Evolutionary conservation across 805 yeast genomes (phyloP), one percentile per base, ranked within the genome.

Genomic region (Starmerella kuoi): DNA sequence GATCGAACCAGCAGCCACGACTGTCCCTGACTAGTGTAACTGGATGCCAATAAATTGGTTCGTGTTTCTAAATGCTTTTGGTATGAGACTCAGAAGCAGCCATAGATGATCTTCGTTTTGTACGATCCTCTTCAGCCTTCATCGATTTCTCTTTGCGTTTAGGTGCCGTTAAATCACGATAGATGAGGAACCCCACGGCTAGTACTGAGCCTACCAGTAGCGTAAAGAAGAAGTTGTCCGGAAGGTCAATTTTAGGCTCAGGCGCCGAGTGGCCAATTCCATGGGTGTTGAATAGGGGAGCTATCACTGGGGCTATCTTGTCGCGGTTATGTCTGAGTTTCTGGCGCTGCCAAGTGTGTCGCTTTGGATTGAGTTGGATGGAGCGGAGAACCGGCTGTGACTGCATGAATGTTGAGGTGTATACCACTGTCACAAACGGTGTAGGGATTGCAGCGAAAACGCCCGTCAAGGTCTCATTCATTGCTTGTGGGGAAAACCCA

Each of bases 361-460:
- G 54, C 40, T 50, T 43, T n/a, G 60, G 57, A 36, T 54, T 59
- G 18, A 49, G 45, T 41, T 54, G 52, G 9, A 60, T 39, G 20
- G 57, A 48, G 11, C 54, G 48, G 41, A 56, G 49, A 5, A 46
- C 46, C 40, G 55, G 55, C 42, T 35, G 44, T 38, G 42, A 41
- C 46, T 35, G 59, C 48, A 14, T 42, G 31, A 45, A 47, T 7
- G 52, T 32, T 19, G 78, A 66, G 0, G 86, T 74, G 44, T 76
- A 64, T 2, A 84, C 58, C 2, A 86, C 61, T 2, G 85, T 65
- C 42, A 69, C 70, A 46, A 73, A 72, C 0, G 95, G 94, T 0
- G 87, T 68, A 1, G 95, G 95, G 4, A 44, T 28, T 12, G 31
- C 31, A 17, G 26, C 27, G 27, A 48, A 15, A 11, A 81, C 58